A percentile compares a stretch with the other conserved stretches of the same genome.
Conservation (phyloP, 257 asterid species). For the Buddleja alternifolia region DNA sequence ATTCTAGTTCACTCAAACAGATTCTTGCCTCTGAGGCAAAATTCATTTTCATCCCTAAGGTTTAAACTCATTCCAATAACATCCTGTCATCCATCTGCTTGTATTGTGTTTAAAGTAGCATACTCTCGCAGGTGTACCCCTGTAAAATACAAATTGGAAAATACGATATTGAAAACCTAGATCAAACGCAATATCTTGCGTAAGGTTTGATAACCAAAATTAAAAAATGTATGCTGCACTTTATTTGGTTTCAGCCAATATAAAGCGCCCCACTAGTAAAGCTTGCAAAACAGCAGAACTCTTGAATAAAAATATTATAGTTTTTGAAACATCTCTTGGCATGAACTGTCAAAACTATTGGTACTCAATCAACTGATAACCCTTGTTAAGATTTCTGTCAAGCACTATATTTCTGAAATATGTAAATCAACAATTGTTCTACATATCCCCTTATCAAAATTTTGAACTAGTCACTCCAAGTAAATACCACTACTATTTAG, state of each 20-base stretch:
- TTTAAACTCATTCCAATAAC: too few relatives aligned
- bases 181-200: neutral
- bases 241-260: neutral
- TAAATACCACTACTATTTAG: neutral
- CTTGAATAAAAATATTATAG: neutral
- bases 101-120: neutral
- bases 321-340: neutral
- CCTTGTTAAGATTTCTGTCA: neutral
- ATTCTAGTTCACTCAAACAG: neutral
- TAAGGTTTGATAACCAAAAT: neutral
- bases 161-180: neutral
- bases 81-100: neutral
- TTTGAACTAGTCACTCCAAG: neutral
- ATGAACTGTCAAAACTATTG: neutral
- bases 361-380: neutral
- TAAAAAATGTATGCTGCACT: neutral
- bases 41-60: too few relatives aligned
- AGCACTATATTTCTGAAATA: neutral
- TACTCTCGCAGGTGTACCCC: neutral
- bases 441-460: neutral
- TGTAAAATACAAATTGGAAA: neutral
- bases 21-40: neutral
- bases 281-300: constrained; percentile 1
- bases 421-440: neutral
- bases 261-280: neutral